Conservation (phyloP, 306 rosid species). For the Trifolium fragiferum region DNA sequence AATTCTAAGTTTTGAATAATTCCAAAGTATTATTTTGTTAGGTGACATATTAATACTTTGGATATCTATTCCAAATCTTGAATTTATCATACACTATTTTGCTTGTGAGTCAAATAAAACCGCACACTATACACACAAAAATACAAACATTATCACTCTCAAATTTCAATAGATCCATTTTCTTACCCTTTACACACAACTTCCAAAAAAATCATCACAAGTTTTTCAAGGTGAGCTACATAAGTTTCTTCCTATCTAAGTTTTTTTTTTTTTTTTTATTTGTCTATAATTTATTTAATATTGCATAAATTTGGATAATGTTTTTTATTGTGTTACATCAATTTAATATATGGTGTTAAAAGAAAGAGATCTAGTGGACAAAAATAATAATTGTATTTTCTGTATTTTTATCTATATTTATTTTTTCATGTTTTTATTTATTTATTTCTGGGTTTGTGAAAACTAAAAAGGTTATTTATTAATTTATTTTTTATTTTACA, state of each 20-base stretch:
- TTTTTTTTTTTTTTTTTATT: background rate
- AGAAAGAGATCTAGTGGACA: too few species aligned
- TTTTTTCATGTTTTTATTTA: background rate
- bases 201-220: background rate
- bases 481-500: background rate
- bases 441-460: background rate
- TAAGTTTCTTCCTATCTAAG: background rate
- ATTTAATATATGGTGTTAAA: too few species aligned
- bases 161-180: background rate
- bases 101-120: constrained; percentile 9
- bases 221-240: constrained; percentile 11
- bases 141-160: background rate
- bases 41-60: background rate
- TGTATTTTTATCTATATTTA: background rate
- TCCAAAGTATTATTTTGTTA: background rate
- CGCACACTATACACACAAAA: background rate
- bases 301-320: background rate
- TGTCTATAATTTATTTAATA: background rate
- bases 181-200: background rate
- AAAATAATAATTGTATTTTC: too few species aligned
- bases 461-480: background rate
- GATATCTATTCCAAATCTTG: background rate
- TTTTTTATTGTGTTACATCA: background rate
- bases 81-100: background rate
- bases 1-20: background rate